Evolutionary conservation across 495 filamentous ascomycete species (phyloP).

Genomic region (Penicillium coprophilum): DNA sequence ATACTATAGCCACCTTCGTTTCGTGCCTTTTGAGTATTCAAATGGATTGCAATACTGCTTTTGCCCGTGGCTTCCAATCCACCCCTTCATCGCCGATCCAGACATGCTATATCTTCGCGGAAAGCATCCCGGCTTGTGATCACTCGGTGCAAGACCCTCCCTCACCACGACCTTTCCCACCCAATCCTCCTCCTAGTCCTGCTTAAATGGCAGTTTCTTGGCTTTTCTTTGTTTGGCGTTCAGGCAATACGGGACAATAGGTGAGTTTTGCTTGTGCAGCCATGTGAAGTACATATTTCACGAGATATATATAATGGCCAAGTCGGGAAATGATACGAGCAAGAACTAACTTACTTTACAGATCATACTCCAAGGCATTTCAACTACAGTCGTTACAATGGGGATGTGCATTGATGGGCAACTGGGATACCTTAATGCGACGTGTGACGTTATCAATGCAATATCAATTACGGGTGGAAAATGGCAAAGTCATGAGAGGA

Average conservation of each 20-base stretch:
- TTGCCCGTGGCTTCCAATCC: neutral
- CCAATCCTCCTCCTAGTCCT: constrained; percentile 47
- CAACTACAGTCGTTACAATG: neutral
- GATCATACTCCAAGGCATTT: constrained; percentile 11
- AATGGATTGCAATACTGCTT: constrained; percentile 11
- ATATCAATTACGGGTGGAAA: constrained; percentile 1
- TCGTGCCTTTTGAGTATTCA: neutral
- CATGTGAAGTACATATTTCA: neutral
- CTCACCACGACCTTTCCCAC: constrained; percentile 42
- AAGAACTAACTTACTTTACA: neutral
- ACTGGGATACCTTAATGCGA: constrained; percentile 1
- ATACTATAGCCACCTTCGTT: neutral
- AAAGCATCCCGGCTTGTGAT: constrained; percentile 15
- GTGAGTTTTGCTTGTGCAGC: constrained; percentile 8
- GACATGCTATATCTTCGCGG: constrained; percentile 6
- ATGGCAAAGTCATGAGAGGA: neutral
- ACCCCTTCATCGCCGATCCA: neutral
- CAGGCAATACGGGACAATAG: constrained; percentile 16
- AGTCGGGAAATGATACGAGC: neutral
- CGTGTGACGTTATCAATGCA: neutral
- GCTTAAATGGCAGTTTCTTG: constrained; percentile 22
- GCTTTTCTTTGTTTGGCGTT: constrained; percentile 21
- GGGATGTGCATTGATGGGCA: constrained; percentile 2
- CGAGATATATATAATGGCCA: constrained; percentile 1
- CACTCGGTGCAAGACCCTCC: constrained; percentile 39